phyloP scores from a whole-genome alignment of 495 filamentous ascomycete species.

The Evansstolkia leycettana region DNA sequence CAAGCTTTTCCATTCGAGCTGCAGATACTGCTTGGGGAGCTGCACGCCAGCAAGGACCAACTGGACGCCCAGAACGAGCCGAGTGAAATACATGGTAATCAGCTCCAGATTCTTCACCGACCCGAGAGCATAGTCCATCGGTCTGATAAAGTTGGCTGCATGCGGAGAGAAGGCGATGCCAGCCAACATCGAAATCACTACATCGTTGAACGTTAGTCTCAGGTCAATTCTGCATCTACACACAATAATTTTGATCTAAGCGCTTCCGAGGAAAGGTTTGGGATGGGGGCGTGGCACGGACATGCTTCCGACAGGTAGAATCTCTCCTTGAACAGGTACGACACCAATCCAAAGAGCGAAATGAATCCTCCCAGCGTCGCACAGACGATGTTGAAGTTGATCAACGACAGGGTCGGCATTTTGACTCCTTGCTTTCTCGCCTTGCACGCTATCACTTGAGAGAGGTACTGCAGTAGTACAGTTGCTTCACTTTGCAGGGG shows the following conservation, averaged over 20 bases:
- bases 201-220: too few species aligned
- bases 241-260: too few species aligned
- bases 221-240: too few species aligned
- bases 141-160: slow-evolving; percentile 65
- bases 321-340: slow-evolving; percentile 78
- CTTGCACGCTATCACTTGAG: not conserved
- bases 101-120: slow-evolving; percentile 43
- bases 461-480: not conserved
- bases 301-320: slow-evolving; percentile 87
- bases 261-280: too few species aligned
- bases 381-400: slow-evolving; percentile 84
- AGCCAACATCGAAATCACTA: slow-evolving; percentile 74
- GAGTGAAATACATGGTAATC: slow-evolving; percentile 72
- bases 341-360: slow-evolving; percentile 76
- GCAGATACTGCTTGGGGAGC: slow-evolving; percentile 76
- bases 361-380: slow-evolving; percentile 79
- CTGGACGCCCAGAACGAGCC: slow-evolving; percentile 85
- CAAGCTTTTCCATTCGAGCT: slow-evolving; percentile 69
- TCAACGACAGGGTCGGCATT: slow-evolving; percentile 70
- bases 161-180: slow-evolving; percentile 69
- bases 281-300: slow-evolving; percentile 32
- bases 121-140: slow-evolving; percentile 62
- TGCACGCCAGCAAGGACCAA: slow-evolving; percentile 83
- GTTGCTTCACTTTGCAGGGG: too few species aligned
- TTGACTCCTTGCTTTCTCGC: slow-evolving; percentile 5